Evolutionary conservation across 805 yeast species (phyloP), one percentile per base, ranked within the genome.

Genomic region (Metschnikowia picachoensis): DNA sequence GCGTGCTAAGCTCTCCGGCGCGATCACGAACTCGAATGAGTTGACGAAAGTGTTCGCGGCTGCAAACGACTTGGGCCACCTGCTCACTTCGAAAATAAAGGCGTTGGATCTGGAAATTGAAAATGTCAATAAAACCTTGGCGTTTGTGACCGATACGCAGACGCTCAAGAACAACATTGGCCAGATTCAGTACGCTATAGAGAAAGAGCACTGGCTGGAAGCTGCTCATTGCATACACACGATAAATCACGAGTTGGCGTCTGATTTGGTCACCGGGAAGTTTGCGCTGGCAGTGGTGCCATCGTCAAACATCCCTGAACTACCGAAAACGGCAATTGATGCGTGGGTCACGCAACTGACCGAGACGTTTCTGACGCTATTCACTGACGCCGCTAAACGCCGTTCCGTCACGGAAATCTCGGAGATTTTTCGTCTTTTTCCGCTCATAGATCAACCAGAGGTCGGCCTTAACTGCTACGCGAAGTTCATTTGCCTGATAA

Each of bases 241-340:
- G 9, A 63, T 72, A 33, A 60, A 55, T 20, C 53, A 60, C 29
- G 59, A 67, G 46, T 66, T 92, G 33, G 87, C 95, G 0, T 54
- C 63, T 1, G 74, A 72, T 1, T 60, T 85, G 13, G 69, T 75
- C 20, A 52, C 65, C 13, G 91, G 96, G 15, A 71, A 78, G 44
- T 90, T 85, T 63, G 92, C 95, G 2, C 76, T 82, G 41, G 81
- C 75, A 37, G 87, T 86, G 57, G 92, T 92, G 14, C 99, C 99
- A 0, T 82, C 95, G 0, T 72, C 85, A 10, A 95, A 88, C 46
- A 74, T 90, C 13, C 96, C 97, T 0, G 95, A 88, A 41, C 68
- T 77, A 43, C 98, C 99, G 0, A 59, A 62, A 9, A 73, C 66
- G 2, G 66, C 86, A 0, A 57, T 94, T 1, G 60, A 67, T 1